Conservation (phyloP, 176 grass and related monocot species). For the Eragrostis curvula region DNA sequence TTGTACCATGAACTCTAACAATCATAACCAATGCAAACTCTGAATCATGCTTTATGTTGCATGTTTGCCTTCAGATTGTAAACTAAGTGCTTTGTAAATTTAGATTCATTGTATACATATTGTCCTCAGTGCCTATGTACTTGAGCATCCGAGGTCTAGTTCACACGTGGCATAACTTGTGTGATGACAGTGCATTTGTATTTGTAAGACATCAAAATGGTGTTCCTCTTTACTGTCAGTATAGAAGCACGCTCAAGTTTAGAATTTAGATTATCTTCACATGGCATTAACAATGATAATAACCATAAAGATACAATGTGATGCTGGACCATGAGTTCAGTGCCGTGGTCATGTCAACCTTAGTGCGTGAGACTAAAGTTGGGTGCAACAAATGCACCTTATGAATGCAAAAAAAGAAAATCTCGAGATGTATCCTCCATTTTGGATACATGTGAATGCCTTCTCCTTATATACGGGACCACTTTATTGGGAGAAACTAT, state of each 20-base stretch:
- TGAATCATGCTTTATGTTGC: neutral
- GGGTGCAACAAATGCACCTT: slow-evolving; percentile 33
- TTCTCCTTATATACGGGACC: slow-evolving; percentile 31
- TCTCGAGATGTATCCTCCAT: slow-evolving; percentile 38
- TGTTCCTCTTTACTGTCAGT: neutral
- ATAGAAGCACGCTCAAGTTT: slow-evolving; percentile 43
- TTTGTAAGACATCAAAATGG: slow-evolving; percentile 12
- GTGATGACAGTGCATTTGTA: neutral
- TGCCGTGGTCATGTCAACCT: neutral
- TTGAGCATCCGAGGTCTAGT: neutral
- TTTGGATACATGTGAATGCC: slow-evolving; percentile 48
- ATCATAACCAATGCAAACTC: slow-evolving; percentile 12
- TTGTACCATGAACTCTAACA: slow-evolving; percentile 4
- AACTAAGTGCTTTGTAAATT: slow-evolving; percentile 14
- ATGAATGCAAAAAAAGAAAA: slow-evolving; percentile 36
- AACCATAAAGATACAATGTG: neutral
- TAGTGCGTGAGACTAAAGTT: slow-evolving; percentile 20
- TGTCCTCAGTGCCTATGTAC: neutral
- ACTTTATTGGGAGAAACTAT: slow-evolving; percentile 28
- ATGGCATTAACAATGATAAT: slow-evolving; percentile 17
- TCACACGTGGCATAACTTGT: neutral
- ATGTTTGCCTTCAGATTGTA: neutral
- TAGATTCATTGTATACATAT: slow-evolving; percentile 25
- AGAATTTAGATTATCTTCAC: slow-evolving; percentile 30
- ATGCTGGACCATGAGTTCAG: slow-evolving; percentile 6